These are phyloP conservation scores for Wallacemonas sp. DNA, from an alignment of 208 protist genomes.

Conservation along the genomic window DNA sequence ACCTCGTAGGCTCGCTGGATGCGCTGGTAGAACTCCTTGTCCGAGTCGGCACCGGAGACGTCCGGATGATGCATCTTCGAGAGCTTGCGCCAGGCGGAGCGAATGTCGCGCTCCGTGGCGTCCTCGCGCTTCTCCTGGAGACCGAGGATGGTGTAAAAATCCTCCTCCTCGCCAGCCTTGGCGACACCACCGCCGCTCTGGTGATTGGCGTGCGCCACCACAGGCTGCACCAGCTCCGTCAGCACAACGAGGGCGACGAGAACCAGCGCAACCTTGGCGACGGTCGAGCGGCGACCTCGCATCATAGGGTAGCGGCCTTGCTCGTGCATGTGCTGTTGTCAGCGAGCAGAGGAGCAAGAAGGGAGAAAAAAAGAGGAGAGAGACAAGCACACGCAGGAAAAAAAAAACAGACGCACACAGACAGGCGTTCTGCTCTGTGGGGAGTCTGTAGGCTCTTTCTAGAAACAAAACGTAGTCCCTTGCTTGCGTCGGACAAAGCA, in stretches of 20 bases:
- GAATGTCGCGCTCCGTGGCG: slow-evolving; percentile 56
- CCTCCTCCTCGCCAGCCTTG: slow-evolving; percentile 27
- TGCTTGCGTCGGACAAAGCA: too few species aligned
- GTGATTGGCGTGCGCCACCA: not conserved
- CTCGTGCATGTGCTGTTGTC: too few species aligned
- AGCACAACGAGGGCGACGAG: slow-evolving; percentile 5
- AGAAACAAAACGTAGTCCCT: too few species aligned
- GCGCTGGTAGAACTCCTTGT: slow-evolving; percentile 45
- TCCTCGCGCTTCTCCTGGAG: slow-evolving; percentile 53
- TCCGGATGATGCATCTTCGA: slow-evolving; percentile 63
- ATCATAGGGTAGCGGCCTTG: not conserved
- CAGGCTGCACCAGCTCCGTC: not conserved
- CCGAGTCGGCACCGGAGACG: slow-evolving; percentile 36
- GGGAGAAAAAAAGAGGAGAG: too few species aligned
- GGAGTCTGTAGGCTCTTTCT: too few species aligned
- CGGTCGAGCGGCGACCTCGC: not conserved
- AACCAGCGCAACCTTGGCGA: not conserved
- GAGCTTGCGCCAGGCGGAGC: slow-evolving; percentile 42
- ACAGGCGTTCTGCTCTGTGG: too few species aligned
- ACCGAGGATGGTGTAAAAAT: slow-evolving; percentile 57
- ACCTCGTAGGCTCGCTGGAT: slow-evolving; percentile 84
- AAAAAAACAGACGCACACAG: too few species aligned
- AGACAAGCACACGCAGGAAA: too few species aligned
- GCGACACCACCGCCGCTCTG: not conserved
- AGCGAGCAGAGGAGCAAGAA: too few species aligned